These are phyloP conservation scores for Choiromyces venosus DNA, from an alignment of 495 filamentous ascomycete genomes.

Conservation along the genomic window DNA sequence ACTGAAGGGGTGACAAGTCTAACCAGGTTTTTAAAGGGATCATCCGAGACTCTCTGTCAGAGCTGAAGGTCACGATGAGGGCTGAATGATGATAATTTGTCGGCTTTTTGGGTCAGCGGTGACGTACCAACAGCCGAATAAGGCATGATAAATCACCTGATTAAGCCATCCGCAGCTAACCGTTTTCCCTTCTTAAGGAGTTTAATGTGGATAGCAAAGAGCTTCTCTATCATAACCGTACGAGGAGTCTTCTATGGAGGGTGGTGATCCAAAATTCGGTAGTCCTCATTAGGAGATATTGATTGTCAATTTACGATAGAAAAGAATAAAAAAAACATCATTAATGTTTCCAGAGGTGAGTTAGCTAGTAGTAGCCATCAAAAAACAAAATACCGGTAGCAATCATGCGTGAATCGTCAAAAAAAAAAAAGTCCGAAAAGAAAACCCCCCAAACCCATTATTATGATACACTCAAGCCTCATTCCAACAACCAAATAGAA, in stretches of 20 bases:
- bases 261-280: background rate
- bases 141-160: conserved; percentile 1
- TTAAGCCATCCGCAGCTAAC: background rate
- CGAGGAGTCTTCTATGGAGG: background rate
- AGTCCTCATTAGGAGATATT: background rate
- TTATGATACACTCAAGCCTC: background rate
- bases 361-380: background rate
- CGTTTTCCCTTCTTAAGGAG: background rate
- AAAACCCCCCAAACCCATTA: background rate
- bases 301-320: background rate
- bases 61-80: background rate
- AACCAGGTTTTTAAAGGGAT: background rate
- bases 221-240: no score
- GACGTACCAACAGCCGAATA: background rate
- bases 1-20: background rate
- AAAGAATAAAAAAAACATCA: background rate
- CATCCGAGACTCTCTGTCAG: background rate
- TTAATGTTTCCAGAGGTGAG: background rate
- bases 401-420: background rate
- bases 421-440: background rate
- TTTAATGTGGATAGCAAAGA: background rate
- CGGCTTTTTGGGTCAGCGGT: background rate
- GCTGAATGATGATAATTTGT: background rate
- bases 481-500: background rate
- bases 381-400: background rate